Conservation (phyloP, 495 filamentous ascomycete genomes). For the Tuber magnatum region DNA sequence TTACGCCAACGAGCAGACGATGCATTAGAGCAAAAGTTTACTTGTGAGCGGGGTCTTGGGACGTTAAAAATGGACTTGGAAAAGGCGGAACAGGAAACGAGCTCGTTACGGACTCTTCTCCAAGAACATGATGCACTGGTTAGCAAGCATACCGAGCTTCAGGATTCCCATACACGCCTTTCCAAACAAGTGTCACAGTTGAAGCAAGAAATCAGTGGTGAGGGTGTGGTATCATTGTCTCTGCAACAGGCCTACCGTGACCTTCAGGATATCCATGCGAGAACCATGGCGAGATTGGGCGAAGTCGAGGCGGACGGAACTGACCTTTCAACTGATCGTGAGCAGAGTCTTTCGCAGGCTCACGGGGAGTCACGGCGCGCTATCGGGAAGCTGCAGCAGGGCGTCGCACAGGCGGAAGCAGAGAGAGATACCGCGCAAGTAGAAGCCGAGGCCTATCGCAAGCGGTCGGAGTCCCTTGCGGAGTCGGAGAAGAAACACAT, state of each 20-base stretch:
- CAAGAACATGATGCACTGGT: conserved; percentile 79
- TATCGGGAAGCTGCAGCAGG: conserved; percentile 57
- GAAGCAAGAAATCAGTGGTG: conserved; percentile 30
- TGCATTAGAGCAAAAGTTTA: conserved; percentile 91
- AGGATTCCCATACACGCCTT: conserved; percentile 41
- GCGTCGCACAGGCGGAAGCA: conserved; percentile 57
- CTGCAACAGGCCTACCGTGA: conserved; percentile 72
- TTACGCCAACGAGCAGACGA: conserved; percentile 87
- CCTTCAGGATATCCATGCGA: conserved; percentile 57
- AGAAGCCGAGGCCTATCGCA: conserved; percentile 54
- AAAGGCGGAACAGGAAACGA: conserved; percentile 86
- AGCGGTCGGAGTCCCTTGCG: conserved; percentile 57
- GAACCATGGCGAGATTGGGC: conserved; percentile 43
- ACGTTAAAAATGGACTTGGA: conserved; percentile 97
- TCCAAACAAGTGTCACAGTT: conserved; percentile 41
- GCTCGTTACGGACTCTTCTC: conserved; percentile 67
- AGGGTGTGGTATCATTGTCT: conserved; percentile 53
- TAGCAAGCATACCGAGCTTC: conserved; percentile 46
- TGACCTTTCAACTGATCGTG: conserved; percentile 43
- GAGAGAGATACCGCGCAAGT: conserved; percentile 64
- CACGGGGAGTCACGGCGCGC: conserved; percentile 53
- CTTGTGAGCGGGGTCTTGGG: conserved; percentile 85
- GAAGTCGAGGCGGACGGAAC: conserved; percentile 41
- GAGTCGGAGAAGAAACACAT: conserved; percentile 57
- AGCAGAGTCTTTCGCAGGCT: conserved; percentile 51